phyloP scores from a whole-genome alignment of 345 rosid species.

The Eucalyptus shirleyi region DNA sequence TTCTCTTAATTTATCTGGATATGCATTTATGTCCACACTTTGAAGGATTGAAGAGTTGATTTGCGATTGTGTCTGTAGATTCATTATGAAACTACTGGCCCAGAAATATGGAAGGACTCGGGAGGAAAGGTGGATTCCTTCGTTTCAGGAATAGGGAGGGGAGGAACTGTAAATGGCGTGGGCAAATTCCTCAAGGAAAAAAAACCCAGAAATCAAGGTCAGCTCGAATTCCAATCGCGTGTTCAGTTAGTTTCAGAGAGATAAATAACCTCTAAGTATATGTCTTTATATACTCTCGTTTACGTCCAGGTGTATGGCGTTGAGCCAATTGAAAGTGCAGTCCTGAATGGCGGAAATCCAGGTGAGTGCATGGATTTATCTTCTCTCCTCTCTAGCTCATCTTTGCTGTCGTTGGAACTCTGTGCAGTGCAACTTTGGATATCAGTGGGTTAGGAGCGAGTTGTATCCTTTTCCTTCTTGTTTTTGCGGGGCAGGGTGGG shows the following conservation, averaged over 20 bases:
- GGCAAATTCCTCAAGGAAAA: slow-evolving; percentile 59
- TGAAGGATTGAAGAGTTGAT: too few species aligned
- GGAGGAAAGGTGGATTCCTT: too few species aligned
- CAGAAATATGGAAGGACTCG: too few species aligned
- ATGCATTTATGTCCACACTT: too few species aligned
- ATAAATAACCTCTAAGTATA: neutral
- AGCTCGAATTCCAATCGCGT: neutral
- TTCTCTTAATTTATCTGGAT: too few species aligned
- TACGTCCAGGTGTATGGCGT: slow-evolving; percentile 22
- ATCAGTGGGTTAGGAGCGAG: neutral
- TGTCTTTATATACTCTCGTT: neutral
- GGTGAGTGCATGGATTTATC: neutral
- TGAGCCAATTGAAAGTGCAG: slow-evolving; percentile 32
- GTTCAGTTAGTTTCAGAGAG: neutral
- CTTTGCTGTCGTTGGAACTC: neutral
- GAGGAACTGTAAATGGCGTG: slow-evolving; percentile 38
- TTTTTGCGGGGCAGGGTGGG: neutral
- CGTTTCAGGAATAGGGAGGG: neutral
- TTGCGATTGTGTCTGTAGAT: too few species aligned
- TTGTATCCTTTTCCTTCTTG: neutral
- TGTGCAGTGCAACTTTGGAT: neutral
- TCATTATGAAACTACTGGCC: too few species aligned
- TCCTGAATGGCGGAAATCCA: slow-evolving; percentile 21
- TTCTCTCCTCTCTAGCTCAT: neutral
- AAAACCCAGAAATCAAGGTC: slow-evolving; percentile 48